Base-by-base conservation (phyloP, 2,329 filamentous ascomycete species). In the Ilyonectria robusta region DNA sequence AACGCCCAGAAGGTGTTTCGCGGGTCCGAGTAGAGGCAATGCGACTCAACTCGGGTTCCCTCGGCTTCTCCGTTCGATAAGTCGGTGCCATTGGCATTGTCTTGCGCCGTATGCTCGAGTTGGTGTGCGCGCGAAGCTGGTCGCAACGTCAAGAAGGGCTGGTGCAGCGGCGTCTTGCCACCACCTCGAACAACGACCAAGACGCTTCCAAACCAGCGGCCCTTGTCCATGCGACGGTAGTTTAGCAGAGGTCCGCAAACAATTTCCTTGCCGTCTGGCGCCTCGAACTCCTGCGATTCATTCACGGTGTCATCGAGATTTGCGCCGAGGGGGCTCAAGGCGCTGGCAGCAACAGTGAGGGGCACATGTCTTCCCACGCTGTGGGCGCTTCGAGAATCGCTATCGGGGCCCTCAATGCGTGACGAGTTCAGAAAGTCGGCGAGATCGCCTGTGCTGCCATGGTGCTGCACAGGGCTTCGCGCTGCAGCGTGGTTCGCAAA, bases 1-100 rank as follows among this genome's bases (percentile, higher is more conserved):
- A 98, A 99, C 64, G 92, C 88, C 96, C 96, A 99, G 80, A 99
- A 99, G 0, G 95, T 98, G 86, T 91, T 83, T 81, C 87, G 82
- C 54, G 82, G 80, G 75, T 92, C 86, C 78, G 92, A 88, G 90
- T 92, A 83, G 82, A 95, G 78, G 86, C 87, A 82, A 81, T 84
- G 77, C 47, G 74, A 72, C 53, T 79, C 72, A 58, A 78, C 66
- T 17, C 73, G 78, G 54, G 46, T 67, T 84, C 87, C 87, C 86
- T 83, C 75, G 60, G 85, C 79, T 0, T 77, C 78, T 59, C 68
- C 72, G 68, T 78, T 75, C 61, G 70, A 77, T 56, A 72, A 67
- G 23, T 75, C 76, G 31, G 68, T 33, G 53, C 76, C 79, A 56
- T 78, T 80, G 55, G 74, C 73, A 51, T 76, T 75, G 19, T 73